phyloP scores from a whole-genome alignment of 2,329 filamentous ascomycete genomes.

The Botrytis fabae region DNA sequence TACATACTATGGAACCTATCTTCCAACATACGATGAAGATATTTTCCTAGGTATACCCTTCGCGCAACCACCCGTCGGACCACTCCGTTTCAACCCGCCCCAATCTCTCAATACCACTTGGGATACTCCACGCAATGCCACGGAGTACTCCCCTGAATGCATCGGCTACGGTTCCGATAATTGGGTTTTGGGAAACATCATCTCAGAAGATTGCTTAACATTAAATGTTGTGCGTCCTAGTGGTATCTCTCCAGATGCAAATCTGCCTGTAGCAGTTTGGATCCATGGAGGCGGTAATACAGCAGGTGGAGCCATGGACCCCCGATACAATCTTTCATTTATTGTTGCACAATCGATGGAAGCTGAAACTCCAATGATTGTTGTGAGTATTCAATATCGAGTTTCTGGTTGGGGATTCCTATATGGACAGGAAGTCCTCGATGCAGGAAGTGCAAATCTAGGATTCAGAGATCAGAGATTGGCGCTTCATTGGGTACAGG shows the following conservation, averaged over 20 bases:
- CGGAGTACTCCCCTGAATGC: slow-evolving; percentile 34
- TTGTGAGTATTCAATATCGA: slow-evolving; percentile 49
- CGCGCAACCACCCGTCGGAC: slow-evolving; percentile 25
- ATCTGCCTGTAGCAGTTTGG: slow-evolving; percentile 55
- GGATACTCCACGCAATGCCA: slow-evolving; percentile 22
- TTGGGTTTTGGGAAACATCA: slow-evolving; percentile 18
- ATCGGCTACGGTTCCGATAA: slow-evolving; percentile 19
- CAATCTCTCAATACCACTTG: slow-evolving; percentile 25
- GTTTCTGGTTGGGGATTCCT: slow-evolving; percentile 29
- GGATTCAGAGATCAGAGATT: slow-evolving; percentile 47
- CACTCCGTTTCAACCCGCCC: slow-evolving; percentile 24
- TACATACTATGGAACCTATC: slow-evolving; percentile 28
- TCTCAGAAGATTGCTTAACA: slow-evolving; percentile 25
- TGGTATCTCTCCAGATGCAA: slow-evolving; percentile 39
- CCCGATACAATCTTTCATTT: slow-evolving; percentile 58
- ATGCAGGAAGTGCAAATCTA: slow-evolving; percentile 47
- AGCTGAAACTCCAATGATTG: slow-evolving; percentile 48
- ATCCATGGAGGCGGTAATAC: slow-evolving; percentile 47
- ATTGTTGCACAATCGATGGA: slow-evolving; percentile 50
- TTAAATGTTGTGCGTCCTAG: slow-evolving; percentile 43
- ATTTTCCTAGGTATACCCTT: slow-evolving; percentile 32
- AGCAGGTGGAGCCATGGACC: slow-evolving; percentile 45
- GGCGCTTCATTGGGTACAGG: slow-evolving; percentile 46
- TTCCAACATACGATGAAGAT: slow-evolving; percentile 28
- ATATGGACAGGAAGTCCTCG: slow-evolving; percentile 43